Conservation (phyloP, 2,329 filamentous ascomycete genomes). For the Aspergillus novofumigatus region DNA sequence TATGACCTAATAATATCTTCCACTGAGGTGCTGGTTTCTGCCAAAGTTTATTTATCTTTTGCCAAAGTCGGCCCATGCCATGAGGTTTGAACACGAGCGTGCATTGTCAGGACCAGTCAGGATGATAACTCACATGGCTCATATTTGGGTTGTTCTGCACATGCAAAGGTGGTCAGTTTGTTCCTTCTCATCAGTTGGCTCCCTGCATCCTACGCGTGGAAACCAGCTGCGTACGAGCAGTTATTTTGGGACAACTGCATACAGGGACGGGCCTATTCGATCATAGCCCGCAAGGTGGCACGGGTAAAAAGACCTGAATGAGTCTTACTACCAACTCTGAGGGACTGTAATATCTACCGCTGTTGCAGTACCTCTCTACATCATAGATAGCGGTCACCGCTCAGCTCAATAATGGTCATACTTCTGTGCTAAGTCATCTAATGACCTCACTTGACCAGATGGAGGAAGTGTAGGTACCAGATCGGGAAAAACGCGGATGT, state of each 20-base stretch:
- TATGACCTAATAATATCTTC: neutral
- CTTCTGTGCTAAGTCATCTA: neutral
- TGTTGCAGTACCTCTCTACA: neutral
- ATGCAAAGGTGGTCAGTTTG: neutral
- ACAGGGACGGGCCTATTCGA: neutral
- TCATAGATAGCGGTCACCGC: neutral
- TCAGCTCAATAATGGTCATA: neutral
- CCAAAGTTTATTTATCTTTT: slow-evolving; percentile 3
- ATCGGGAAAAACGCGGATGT: slow-evolving; percentile 1
- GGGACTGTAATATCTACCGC: neutral
- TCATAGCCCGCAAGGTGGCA: neutral
- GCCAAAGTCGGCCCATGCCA: neutral
- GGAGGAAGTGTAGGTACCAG: neutral
- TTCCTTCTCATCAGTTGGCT: neutral
- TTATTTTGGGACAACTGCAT: neutral
- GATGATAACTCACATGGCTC: neutral
- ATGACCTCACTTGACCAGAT: neutral
- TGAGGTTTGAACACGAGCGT: neutral
- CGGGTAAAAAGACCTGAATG: too few relatives aligned
- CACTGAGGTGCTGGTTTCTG: neutral
- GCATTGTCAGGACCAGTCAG: neutral
- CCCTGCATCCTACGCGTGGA: neutral
- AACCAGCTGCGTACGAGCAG: neutral
- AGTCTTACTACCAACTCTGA: neutral
- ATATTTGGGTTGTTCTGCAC: neutral